phyloP scores from a whole-genome alignment of 306 rosid genomes.

The Cotoneaster glaucophyllus region DNA sequence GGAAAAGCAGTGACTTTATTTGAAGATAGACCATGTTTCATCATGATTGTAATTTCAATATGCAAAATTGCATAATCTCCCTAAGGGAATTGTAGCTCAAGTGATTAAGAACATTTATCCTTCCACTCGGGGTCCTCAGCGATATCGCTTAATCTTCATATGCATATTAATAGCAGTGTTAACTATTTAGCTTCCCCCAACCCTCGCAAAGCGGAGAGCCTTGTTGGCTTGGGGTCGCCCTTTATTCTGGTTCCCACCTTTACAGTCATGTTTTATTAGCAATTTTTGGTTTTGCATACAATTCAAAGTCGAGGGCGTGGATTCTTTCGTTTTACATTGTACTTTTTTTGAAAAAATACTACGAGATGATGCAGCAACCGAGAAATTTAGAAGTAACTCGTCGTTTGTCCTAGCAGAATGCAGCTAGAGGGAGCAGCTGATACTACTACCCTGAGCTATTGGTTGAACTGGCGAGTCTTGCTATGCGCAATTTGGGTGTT shows the following conservation, averaged over 20 bases:
- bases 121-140: too few relatives aligned
- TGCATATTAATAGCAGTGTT: not conserved
- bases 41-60: not conserved
- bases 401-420: conserved; percentile 45
- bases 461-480: conserved; percentile 71
- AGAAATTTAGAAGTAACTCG: conserved; percentile 1
- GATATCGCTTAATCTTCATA: too few relatives aligned
- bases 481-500: conserved; percentile 51
- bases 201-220: too few relatives aligned
- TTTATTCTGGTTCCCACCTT: not conserved
- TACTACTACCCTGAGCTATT: conserved; percentile 53
- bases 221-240: too few relatives aligned
- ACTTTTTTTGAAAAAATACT: not conserved
- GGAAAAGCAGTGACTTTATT: not conserved
- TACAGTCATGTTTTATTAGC: not conserved
- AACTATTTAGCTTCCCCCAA: not conserved
- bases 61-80: too few relatives aligned
- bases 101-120: too few relatives aligned
- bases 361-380: not conserved
- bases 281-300: not conserved
- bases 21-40: not conserved
- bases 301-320: not conserved
- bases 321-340: not conserved
- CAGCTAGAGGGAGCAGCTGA: conserved; percentile 22
- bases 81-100: too few relatives aligned